Evolutionary conservation across 2,329 filamentous ascomycete genomes (phyloP).

Genomic region (Calonectria crousiana): DNA sequence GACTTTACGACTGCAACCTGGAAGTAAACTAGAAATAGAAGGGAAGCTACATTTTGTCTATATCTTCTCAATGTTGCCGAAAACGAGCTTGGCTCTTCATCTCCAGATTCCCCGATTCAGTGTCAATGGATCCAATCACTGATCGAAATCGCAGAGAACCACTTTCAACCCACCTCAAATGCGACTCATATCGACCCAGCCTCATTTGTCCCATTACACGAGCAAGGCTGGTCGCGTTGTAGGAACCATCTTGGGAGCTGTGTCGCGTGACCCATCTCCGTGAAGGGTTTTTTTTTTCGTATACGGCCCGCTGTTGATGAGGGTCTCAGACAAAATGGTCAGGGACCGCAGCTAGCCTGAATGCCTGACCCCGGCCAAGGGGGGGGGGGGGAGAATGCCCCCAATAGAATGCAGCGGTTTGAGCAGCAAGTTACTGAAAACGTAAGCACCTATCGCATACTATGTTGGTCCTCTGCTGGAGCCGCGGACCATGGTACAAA

Average conservation of each 20-base stretch:
- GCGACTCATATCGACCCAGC: background rate
- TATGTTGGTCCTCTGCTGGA: background rate
- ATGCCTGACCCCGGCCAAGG: background rate
- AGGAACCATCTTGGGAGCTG: background rate
- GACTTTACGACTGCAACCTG: background rate
- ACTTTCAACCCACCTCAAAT: background rate
- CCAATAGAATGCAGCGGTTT: background rate
- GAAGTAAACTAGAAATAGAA: background rate
- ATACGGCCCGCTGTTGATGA: conserved; percentile 1
- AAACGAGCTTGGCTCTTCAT: background rate
- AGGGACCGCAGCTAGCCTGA: background rate
- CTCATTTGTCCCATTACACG: background rate
- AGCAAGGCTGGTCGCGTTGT: background rate
- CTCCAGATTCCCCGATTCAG: background rate
- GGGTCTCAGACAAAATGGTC: background rate
- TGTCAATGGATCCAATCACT: background rate
- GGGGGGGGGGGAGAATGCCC: background rate
- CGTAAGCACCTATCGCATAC: background rate
- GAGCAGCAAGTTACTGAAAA: background rate
- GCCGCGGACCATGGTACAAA: background rate
- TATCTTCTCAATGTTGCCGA: background rate
- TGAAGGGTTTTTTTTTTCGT: background rate
- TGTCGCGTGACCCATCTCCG: background rate
- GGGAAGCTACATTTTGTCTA: background rate
- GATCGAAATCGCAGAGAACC: background rate